Conservation (phyloP, 1,284 basidiomycete species). For the Uromyces viciae-fabae region DNA sequence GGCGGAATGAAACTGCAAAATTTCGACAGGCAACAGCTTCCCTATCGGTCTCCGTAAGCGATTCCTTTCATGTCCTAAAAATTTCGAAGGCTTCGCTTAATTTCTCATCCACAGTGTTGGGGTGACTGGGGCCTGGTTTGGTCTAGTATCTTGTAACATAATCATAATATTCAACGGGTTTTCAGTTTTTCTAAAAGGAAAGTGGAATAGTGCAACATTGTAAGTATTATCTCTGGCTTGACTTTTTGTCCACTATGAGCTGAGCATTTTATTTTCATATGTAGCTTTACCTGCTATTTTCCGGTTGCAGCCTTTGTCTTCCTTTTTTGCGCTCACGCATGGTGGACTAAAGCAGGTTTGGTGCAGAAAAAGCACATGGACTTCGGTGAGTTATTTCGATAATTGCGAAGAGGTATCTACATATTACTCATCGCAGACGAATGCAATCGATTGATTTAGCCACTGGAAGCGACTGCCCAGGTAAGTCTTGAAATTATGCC, state of each 20-base stretch:
- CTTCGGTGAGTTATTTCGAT: conserved; percentile 22
- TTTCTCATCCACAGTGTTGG: conserved; percentile 11
- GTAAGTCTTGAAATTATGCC: background rate
- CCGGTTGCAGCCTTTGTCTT: conserved; percentile 28
- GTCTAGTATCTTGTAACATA: conserved; percentile 27
- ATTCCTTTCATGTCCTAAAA: background rate
- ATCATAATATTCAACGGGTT: conserved; percentile 43
- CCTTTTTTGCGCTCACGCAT: conserved; percentile 32
- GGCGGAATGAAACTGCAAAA: conserved; percentile 71
- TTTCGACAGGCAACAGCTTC: conserved; percentile 65
- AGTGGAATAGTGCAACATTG: conserved; percentile 34
- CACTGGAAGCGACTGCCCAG: conserved; percentile 30
- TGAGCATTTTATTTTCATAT: background rate
- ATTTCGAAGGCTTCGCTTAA: background rate
- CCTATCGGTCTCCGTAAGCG: conserved; percentile 60
- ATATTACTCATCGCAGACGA: background rate
- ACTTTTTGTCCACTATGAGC: background rate
- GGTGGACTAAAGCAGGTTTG: conserved; percentile 39
- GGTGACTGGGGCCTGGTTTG: conserved; percentile 39
- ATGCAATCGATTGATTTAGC: background rate
- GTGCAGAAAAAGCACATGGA: conserved; percentile 37
- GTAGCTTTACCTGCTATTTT: conserved; percentile 38
- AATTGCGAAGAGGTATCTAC: background rate
- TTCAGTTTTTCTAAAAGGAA: conserved; percentile 31
- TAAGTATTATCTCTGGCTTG: too few species aligned